Conservation (phyloP, 495 filamentous ascomycete genomes). For the Penicillium coffeae region DNA sequence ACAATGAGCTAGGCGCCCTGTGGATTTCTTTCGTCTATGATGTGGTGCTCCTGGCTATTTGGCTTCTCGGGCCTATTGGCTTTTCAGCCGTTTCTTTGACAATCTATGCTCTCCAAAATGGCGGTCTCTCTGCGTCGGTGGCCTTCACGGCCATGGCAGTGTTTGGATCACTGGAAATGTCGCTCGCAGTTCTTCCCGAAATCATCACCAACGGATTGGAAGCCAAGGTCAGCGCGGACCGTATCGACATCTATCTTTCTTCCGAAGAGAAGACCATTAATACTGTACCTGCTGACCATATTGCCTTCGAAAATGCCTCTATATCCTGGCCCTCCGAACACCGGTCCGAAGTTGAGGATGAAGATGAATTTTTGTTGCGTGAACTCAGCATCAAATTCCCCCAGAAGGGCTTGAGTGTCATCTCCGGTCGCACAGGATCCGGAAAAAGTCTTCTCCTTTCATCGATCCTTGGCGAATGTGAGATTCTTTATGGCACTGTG, state of each 20-base stretch:
- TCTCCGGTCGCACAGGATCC: conserved; percentile 54
- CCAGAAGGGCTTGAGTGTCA: conserved; percentile 60
- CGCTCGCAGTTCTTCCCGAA: conserved; percentile 68
- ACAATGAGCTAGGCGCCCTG: conserved; percentile 60
- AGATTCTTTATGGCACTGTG: conserved; percentile 44
- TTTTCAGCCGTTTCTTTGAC: conserved; percentile 68
- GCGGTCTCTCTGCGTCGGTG: conserved; percentile 63
- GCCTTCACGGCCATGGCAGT: conserved; percentile 79
- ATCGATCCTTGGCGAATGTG: conserved; percentile 59
- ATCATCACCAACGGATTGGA: conserved; percentile 65
- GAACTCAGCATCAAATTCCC: conserved; percentile 65
- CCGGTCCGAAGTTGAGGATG: conserved; percentile 27
- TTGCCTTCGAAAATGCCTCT: conserved; percentile 64
- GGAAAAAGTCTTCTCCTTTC: conserved; percentile 63
- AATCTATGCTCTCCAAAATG: conserved; percentile 60
- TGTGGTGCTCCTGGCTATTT: conserved; percentile 52
- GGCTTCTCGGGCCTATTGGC: conserved; percentile 71
- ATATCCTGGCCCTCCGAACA: conserved; percentile 68
- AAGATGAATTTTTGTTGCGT: conserved; percentile 51
- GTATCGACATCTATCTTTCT: conserved; percentile 68
- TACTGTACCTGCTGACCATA: conserved; percentile 49
- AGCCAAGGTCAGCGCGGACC: conserved; percentile 66
- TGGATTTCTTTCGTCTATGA: conserved; percentile 65
- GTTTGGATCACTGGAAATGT: conserved; percentile 67
- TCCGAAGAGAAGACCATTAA: conserved; percentile 61